A percentile compares a stretch with the other conserved stretches of the same genome.
These are phyloP conservation scores for Aureococcus anophagefferens DNA, from an alignment of 108 stramenopile species.

Conservation along the genomic window DNA sequence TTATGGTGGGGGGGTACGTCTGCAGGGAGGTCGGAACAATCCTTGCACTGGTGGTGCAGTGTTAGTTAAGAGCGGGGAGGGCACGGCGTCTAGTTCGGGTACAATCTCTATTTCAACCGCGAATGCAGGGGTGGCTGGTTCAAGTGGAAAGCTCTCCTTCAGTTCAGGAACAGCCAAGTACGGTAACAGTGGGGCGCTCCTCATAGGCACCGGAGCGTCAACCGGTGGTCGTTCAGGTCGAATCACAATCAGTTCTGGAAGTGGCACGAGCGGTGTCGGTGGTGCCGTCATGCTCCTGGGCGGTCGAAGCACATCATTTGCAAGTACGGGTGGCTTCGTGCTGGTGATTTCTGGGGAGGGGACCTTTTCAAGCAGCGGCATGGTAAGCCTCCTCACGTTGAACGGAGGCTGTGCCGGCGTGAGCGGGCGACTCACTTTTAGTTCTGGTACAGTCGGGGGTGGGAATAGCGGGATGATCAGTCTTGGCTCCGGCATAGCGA, in stretches of 20 bases:
- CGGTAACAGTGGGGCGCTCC: slow-evolving; percentile 7
- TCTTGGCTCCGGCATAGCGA: slow-evolving; percentile 1
- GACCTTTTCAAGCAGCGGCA: slow-evolving; percentile 9
- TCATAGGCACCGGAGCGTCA: slow-evolving; percentile 13
- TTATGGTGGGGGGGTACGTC: not conserved
- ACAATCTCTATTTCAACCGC: not conserved
- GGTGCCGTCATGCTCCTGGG: slow-evolving; percentile 4
- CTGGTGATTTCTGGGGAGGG: not conserved
- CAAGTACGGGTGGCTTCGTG: not conserved
- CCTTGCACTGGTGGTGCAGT: not conserved
- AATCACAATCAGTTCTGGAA: slow-evolving; percentile 4
- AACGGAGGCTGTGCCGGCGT: slow-evolving; percentile 1
- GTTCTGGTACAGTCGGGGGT: slow-evolving; percentile 14
- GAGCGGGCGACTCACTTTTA: slow-evolving; percentile 16
- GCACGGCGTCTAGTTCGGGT: not conserved
- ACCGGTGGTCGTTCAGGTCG: slow-evolving; percentile 11
- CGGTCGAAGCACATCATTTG: not conserved
- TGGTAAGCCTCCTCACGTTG: slow-evolving; percentile 14
- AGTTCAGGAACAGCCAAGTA: slow-evolving; percentile 2
- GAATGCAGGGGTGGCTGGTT: not conserved
- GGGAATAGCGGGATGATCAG: slow-evolving; percentile 24
- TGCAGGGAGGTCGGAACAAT: not conserved
- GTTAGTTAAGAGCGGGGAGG: not conserved
- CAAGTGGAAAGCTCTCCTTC: not conserved
- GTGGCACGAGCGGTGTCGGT: not conserved